These are phyloP conservation scores for Colletotrichum sp. DNA, from an alignment of 2,329 filamentous ascomycete species.

Conservation along the genomic window DNA sequence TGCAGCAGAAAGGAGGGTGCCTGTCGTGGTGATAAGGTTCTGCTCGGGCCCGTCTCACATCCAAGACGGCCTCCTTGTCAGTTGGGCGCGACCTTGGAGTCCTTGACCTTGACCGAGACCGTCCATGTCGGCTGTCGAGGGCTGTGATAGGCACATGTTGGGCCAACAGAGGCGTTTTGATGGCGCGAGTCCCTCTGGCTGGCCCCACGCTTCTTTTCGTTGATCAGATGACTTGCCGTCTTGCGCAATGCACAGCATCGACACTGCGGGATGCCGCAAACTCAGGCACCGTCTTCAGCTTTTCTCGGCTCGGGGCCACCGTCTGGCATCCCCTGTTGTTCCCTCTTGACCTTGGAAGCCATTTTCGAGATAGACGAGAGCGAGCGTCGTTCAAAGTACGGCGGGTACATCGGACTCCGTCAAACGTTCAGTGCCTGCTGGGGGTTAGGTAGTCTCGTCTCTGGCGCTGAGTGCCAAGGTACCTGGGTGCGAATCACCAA, in stretches of 20 bases:
- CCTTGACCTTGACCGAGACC: neutral
- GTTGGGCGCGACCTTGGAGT: neutral
- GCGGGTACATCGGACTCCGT: neutral
- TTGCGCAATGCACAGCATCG: neutral
- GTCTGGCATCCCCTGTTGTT: neutral
- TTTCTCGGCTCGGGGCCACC: neutral
- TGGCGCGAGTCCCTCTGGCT: neutral
- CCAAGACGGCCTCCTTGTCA: neutral
- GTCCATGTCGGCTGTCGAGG: neutral
- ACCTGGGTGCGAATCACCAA: neutral
- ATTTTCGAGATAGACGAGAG: neutral
- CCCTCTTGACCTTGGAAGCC: neutral
- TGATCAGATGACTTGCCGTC: slow-evolving; percentile 1
- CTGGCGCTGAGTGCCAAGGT: neutral
- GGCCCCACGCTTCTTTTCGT: neutral
- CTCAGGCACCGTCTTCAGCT: neutral
- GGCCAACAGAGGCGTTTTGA: neutral
- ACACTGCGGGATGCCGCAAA: neutral
- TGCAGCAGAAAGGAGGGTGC: neutral
- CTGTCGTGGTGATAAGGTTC: slow-evolving; percentile 10
- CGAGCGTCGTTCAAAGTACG: neutral
- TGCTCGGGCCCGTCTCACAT: slow-evolving; percentile 7
- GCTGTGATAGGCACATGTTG: neutral
- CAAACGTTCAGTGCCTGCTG: neutral
- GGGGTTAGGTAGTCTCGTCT: neutral